phyloP scores from a whole-genome alignment of 805 yeast genomes.

The Saccharomyces kudriavzevii region DNA sequence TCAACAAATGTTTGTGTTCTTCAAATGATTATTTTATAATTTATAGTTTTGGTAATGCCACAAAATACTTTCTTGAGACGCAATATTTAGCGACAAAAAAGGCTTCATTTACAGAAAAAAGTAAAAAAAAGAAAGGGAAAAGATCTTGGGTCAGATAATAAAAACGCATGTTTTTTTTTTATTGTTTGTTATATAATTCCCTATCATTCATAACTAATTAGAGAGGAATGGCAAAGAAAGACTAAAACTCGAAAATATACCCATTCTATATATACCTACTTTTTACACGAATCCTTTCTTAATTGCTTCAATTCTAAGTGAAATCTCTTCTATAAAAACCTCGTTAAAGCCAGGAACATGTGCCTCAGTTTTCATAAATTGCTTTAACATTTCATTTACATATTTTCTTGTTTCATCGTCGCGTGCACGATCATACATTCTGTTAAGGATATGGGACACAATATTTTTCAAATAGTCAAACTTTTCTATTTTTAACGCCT shows the following conservation, averaged over 20 bases:
- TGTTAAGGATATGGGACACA: conserved; percentile 37
- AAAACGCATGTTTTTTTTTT: neutral
- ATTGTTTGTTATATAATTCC: neutral
- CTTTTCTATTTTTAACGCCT: conserved; percentile 15
- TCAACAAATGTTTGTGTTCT: neutral
- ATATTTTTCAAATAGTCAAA: conserved; percentile 37
- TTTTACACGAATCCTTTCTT: conserved; percentile 15
- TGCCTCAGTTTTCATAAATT: conserved; percentile 39
- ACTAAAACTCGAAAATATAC: neutral
- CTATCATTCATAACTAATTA: neutral
- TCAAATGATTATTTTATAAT: neutral
- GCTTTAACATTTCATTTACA: conserved; percentile 37
- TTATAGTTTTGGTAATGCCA: neutral
- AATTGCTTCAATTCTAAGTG: conserved; percentile 31
- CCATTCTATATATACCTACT: neutral
- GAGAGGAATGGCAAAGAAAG: neutral
- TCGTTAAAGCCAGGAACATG: conserved; percentile 56
- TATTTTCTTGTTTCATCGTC: conserved; percentile 39
- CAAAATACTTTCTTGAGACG: neutral
- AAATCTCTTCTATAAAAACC: conserved; percentile 59
- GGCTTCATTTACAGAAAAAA: neutral
- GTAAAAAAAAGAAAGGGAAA: neutral
- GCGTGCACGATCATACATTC: conserved; percentile 46
- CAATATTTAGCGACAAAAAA: neutral
- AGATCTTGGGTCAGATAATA: neutral